Percentiles rank a stretch among this genome's conserved stretches.
Conservation (phyloP, 75 land plant species). For the Selaginella moellendorffii region DNA sequence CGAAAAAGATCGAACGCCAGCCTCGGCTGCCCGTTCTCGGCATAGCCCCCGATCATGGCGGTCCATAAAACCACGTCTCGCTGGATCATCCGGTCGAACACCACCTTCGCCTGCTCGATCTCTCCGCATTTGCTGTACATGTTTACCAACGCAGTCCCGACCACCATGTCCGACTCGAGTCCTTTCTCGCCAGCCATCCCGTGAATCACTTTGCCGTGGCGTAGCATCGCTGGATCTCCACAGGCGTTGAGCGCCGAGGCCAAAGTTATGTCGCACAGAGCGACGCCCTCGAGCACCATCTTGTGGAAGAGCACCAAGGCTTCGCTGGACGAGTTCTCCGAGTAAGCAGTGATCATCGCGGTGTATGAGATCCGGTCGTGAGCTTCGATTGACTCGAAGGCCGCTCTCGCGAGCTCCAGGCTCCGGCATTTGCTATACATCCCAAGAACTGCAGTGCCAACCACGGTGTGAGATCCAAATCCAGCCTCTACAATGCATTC, state of each 20-base stretch:
- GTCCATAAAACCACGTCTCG: neutral
- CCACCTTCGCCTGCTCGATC: neutral
- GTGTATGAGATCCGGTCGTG: conserved; percentile 1
- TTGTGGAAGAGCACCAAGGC: neutral
- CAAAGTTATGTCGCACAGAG: neutral
- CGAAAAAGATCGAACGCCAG: neutral
- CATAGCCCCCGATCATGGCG: neutral
- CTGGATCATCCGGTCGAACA: neutral
- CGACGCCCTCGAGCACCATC: neutral
- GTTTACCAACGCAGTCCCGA: neutral
- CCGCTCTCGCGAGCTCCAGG: conserved; percentile 10
- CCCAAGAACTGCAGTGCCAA: conserved; percentile 17
- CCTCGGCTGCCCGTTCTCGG: neutral
- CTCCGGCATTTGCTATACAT: conserved; percentile 21
- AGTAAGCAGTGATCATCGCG: conserved; percentile 4
- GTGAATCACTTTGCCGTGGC: neutral
- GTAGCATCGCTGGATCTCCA: neutral
- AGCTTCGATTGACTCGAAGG: conserved; percentile 11
- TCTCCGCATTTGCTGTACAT: neutral
- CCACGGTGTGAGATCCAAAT: conserved; percentile 1
- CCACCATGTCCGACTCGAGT: neutral
- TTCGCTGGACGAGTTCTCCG: neutral
- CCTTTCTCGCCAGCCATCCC: neutral
- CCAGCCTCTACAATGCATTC: neutral
- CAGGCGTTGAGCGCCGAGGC: neutral